Percentiles rank a stretch among this genome's conserved stretches.
Conservation (phyloP, 2,329 filamentous ascomycete species). For the Orbilia brochopaga region DNA sequence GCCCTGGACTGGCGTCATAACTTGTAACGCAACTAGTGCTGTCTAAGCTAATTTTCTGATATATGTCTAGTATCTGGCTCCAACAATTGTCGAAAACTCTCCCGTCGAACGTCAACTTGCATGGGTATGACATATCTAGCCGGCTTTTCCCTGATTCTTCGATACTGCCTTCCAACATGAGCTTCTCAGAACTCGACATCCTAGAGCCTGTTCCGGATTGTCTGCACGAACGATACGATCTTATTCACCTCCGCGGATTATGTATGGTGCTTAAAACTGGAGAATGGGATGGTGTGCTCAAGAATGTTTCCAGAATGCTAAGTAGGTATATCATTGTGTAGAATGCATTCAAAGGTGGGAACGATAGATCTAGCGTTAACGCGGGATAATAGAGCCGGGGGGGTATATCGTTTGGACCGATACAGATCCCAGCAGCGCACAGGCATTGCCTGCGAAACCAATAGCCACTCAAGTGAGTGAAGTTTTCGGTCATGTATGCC, state of each 20-base stretch:
- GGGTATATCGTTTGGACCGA: conserved; percentile 36
- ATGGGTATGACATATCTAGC: conserved; percentile 31
- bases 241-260: conserved; percentile 28
- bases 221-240: conserved; percentile 32
- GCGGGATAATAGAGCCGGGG: conserved; percentile 18
- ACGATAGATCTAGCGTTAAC: not conserved
- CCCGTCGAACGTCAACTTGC: conserved; percentile 13
- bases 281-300: conserved; percentile 25
- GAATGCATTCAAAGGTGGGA: not conserved
- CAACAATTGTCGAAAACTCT: conserved; percentile 14
- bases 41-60: no score
- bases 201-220: conserved; percentile 19
- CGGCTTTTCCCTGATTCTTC: conserved; percentile 32
- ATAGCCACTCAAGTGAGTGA: conserved; percentile 9
- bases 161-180: conserved; percentile 25
- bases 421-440: conserved; percentile 25
- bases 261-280: conserved; percentile 23
- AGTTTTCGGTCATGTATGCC: conserved; percentile 26
- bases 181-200: conserved; percentile 24
- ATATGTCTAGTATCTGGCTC: conserved; percentile 25
- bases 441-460: conserved; percentile 23
- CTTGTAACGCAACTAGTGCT: no score
- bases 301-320: conserved; percentile 30
- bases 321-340: conserved; percentile 13
- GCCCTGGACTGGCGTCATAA: no score